phyloP scores from a whole-genome alignment of 179 eudicot species.

The Sideroxylon spinosum region DNA sequence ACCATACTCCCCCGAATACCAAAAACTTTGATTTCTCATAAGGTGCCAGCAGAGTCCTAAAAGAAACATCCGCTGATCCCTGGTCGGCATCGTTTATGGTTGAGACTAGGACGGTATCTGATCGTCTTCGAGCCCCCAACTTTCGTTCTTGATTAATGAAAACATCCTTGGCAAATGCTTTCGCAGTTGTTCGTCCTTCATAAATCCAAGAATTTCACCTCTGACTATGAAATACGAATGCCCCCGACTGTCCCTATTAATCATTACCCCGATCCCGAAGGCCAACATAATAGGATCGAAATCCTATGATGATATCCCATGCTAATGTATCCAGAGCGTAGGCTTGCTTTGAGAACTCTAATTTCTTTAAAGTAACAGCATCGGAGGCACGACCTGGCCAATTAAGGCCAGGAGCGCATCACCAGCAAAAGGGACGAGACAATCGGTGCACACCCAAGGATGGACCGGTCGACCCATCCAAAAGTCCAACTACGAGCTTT shows the following conservation, averaged over 20 bases:
- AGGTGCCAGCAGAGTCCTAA: slow-evolving; percentile 36
- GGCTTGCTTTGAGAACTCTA: slow-evolving; percentile 73
- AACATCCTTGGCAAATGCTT: slow-evolving; percentile 74
- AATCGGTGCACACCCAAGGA: slow-evolving; percentile 25
- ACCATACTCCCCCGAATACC: slow-evolving; percentile 40
- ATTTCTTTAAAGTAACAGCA: slow-evolving; percentile 58
- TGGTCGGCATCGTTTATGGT: slow-evolving; percentile 51
- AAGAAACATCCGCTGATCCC: slow-evolving; percentile 56
- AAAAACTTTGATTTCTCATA: slow-evolving; percentile 17
- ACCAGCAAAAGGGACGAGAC: slow-evolving; percentile 24
- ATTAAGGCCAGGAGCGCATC: slow-evolving; percentile 30
- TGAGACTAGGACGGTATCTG: slow-evolving; percentile 62
- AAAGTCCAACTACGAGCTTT: too few species aligned
- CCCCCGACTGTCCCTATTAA: slow-evolving; percentile 53
- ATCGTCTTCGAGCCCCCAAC: slow-evolving; percentile 75
- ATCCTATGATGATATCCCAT: slow-evolving; percentile 44
- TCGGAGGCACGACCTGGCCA: slow-evolving; percentile 51
- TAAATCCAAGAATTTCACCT: slow-evolving; percentile 68
- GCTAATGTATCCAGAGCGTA: slow-evolving; percentile 29
- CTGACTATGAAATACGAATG: slow-evolving; percentile 52
- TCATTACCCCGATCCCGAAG: slow-evolving; percentile 47
- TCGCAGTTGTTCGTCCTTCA: slow-evolving; percentile 67
- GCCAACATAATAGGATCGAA: slow-evolving; percentile 41
- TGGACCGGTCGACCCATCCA: too few species aligned
- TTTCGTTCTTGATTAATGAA: slow-evolving; percentile 65